Base-by-base conservation (phyloP, 1,284 basidiomycete species). In the Inonotus obliquus region DNA sequence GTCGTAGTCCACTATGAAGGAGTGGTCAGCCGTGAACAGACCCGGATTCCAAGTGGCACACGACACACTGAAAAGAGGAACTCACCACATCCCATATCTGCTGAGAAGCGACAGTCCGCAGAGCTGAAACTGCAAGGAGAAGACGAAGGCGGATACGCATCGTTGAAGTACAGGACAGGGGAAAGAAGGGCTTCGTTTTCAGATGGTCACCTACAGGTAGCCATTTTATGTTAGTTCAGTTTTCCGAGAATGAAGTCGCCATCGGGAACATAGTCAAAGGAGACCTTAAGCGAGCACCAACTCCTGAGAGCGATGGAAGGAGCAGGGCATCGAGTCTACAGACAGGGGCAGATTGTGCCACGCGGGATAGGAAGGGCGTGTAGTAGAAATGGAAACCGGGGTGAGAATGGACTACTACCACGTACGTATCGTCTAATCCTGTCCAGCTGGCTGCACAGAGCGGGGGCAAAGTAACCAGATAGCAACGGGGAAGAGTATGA, bases 1-100 rank as follows among this genome's bases (percentile, higher is more conserved):
- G 81, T 86, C 27, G 84, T 85, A 74, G 84, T 80, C 80, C 81
- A 85, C 84, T 86, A 65, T 21, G n/a, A 38, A 56, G 51, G 17
- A 32, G 35, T 21, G 13, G 57, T 39, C 4, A 4, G 32, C 32
- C 37, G 45, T 57, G 45, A 47, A 35, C 51, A n/a, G n/a, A n/a
- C 2, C 25, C n/a, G 9, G 21, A n/a, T n/a, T n/a, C 41, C 9
- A 39, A 19, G 32, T 27, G n/a, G 19, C 19, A 27, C n/a, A 13
- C 21, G 41, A 5, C 7, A 54, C 14, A 35, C 27, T 38, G 27
- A 44, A 17, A 7, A 44, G 17, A 23, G 51, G n/a, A 14, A 67
- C 72, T 59, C 60, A 75, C 72, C 13, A 73, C 67, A 45, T 75
- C 72, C 52, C 63, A 70, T 63, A 74, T 75, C 51, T 75, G 73